Evolutionary conservation across 148 eudicot species (phyloP), one percentile per base, ranked within the genome.

Genomic region (Dianthus caryophyllus): DNA sequence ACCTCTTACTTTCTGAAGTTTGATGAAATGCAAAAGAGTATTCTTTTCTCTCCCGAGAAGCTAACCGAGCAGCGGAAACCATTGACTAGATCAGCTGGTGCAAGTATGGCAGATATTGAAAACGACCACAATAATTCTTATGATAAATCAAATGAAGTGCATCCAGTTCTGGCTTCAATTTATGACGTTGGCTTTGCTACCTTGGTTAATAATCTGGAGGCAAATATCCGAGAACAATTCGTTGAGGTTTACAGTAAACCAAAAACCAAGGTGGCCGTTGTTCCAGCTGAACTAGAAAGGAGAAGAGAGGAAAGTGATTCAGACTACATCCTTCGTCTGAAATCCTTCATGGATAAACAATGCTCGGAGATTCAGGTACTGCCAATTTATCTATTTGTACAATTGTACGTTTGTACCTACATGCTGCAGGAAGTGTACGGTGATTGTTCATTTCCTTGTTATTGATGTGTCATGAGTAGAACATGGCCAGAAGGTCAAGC

Each of bases 281-380:
- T 94, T 72, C 99, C 99, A 43, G 90, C 97, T 50, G 96, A 90
- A 54, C 64, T 94, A 55, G 99, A 94, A 69, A 85, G 79, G 70
- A 83, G 70, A 70, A 80, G 79, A 69, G 89, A 82, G 64, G 99
- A 94, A 77, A 85, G 64, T 71, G 97, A 90, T 56, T 71, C 71
- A 51, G 93, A 88, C 64, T 90, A 94, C 68, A 81, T 84, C 75
- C 74, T 75, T 48, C 88, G 99, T 71, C 80, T 94, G 44, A 86
- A 84, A 69, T 73, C 79, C n/a, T 88, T 94, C 69, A 80, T 90
- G 71, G 87, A 88, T 79, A 88, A 88, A 76, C 98, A 94, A 69
- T 88, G 96, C 77, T 79, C 81, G 48, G 99, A 94, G 82, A 86
- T 90, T 64, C 99, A 94, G 99, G 99, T 86, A 79, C 51, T 24